phyloP scores from a whole-genome alignment of 495 filamentous ascomycete genomes.

The Lophiotrema nucula region DNA sequence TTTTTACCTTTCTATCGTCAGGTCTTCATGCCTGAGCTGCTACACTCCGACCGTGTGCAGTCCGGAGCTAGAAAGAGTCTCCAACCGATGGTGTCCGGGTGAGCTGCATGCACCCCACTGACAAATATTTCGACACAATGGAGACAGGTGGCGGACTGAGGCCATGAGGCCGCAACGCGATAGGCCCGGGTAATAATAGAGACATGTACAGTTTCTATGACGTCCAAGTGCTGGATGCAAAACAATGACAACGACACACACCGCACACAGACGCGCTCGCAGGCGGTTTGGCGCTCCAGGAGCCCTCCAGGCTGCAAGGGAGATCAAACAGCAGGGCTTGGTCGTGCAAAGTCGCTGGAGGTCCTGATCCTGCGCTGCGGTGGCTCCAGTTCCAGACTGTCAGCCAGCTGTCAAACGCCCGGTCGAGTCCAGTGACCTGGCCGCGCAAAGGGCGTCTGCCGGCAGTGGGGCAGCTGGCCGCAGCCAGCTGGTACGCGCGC shows the following conservation, averaged over 20 bases:
- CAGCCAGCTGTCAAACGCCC: slow-evolving; percentile 15
- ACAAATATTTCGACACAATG: slow-evolving; percentile 17
- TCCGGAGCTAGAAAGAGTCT: slow-evolving; percentile 2
- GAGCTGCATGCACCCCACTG: slow-evolving; percentile 16
- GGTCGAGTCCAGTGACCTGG: background rate
- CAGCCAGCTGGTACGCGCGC: background rate
- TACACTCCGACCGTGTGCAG: background rate
- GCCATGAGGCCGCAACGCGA: slow-evolving; percentile 6
- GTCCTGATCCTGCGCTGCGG: background rate
- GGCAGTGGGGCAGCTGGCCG: background rate
- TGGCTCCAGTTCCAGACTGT: background rate
- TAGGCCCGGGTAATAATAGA: slow-evolving; percentile 8
- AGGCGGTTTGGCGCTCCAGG: background rate
- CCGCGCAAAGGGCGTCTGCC: slow-evolving; percentile 14
- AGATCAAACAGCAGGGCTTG: slow-evolving; percentile 7
- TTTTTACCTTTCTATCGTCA: slow-evolving; percentile 5
- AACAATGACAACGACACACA: too few relatives aligned
- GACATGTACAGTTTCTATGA: slow-evolving; percentile 17
- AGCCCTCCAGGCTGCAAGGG: background rate
- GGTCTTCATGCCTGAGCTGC: slow-evolving; percentile 10
- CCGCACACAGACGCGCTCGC: background rate
- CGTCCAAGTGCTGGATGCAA: background rate
- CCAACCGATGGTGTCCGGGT: slow-evolving; percentile 1
- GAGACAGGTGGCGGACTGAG: background rate
- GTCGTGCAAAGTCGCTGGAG: background rate